phyloP scores from a whole-genome alignment of 2,329 filamentous ascomycete genomes.

The Beauveria brongniartii region DNA sequence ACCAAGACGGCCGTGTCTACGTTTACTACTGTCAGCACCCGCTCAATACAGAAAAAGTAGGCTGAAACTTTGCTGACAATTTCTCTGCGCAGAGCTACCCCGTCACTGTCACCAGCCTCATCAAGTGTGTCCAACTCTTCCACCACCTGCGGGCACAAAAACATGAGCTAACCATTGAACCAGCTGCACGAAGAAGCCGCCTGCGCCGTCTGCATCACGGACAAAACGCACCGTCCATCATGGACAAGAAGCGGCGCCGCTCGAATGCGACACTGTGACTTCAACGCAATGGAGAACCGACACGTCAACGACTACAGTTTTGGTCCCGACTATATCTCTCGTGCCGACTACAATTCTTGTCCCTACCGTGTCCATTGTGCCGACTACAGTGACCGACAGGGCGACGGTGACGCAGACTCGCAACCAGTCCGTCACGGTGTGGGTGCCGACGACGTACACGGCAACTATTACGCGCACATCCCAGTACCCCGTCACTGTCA shows the following conservation, averaged over 20 bases:
- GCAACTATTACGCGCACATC: background rate
- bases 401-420: background rate
- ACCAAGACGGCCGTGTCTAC: slow-evolving; percentile 2
- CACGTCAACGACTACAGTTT: slow-evolving; percentile 1
- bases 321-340: background rate
- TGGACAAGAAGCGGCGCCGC: background rate
- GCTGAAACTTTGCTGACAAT: background rate
- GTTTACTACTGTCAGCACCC: background rate
- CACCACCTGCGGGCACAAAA: too few species aligned
- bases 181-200: slow-evolving; percentile 6
- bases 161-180: background rate
- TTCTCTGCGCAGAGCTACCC: slow-evolving; percentile 12
- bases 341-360: slow-evolving; percentile 1
- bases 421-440: slow-evolving; percentile 2
- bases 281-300: too few species aligned
- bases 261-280: slow-evolving; percentile 8
- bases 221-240: background rate
- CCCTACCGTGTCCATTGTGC: background rate
- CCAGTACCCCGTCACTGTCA: background rate
- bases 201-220: background rate
- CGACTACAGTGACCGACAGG: background rate
- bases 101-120: slow-evolving; percentile 3
- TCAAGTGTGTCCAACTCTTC: slow-evolving; percentile 3
- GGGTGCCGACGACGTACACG: slow-evolving; percentile 8
- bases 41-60: too few species aligned